Evolutionary conservation across 129 eudicot species (phyloP), one percentile per base, ranked within the genome.

Genomic region (Flaveria ramosissima): DNA sequence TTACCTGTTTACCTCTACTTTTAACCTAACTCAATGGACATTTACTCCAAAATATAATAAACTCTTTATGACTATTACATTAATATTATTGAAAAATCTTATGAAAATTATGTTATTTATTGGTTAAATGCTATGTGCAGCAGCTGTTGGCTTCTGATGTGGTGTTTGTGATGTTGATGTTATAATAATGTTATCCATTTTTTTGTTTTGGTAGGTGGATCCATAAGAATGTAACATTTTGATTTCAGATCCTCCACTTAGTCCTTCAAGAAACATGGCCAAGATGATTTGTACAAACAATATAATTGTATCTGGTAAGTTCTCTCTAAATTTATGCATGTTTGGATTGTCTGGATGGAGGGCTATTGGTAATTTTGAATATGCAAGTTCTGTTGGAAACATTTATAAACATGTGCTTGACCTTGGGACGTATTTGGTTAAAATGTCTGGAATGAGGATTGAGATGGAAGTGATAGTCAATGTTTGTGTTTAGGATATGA

Each of bases 231-330:
- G 98, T 77, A 94, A 94, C 76, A 94, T 94, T 79, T 77, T 94
- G 74, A 93, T 94, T 74, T 89, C 98, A 41, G 98, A 94, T 46
- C 98, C 98, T 0, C 98, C 98, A 77, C 86, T 94, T 17, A 94
- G 91, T 86, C 97, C 98, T 68, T 94, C 97, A 64, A 94, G 88
- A 84, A 94, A 94, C 75, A 93, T 97, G 82, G 97, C 91, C 84
- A 84, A 74, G 72, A 94, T 94, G 98, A 97, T 94, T 63, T 76
- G 86, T 71, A 5, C 46, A 24, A 27, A 11, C 24, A 23, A 24
- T 74, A 45, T 32, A 30, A 60, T 51, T 56, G 5, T 52, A 92
- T 74, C 89, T 95, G 23, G 97, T 92, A 82, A 85, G 96, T 80
- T 68, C 39, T 42, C 43, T 59, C 13, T 77, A 43, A 2, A 73